These are phyloP conservation scores for Ascochyta fabae DNA, from an alignment of 2,329 filamentous ascomycete genomes.

Conservation along the genomic window DNA sequence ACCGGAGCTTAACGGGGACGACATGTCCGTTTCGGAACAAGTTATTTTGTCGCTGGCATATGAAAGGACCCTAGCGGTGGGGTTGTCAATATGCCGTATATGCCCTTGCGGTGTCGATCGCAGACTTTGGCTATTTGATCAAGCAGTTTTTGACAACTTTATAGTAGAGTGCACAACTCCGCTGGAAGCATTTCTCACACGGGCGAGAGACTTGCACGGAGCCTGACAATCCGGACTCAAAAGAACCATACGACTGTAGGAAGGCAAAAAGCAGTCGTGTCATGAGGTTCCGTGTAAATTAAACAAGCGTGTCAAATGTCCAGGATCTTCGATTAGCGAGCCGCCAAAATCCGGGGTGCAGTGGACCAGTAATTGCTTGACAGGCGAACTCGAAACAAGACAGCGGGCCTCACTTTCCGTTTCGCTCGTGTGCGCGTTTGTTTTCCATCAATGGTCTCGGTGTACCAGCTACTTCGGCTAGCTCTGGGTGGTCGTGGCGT, in stretches of 20 bases:
- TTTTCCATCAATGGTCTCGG: neutral
- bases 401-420: neutral
- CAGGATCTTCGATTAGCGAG: conserved; percentile 6
- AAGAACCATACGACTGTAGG: neutral
- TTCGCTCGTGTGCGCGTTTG: too few relatives aligned
- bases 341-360: conserved; percentile 14
- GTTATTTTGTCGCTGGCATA: neutral
- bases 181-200: neutral
- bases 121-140: neutral
- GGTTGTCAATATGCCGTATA: neutral
- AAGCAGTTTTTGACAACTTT: neutral
- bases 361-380: neutral
- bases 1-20: neutral
- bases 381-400: conserved; percentile 2
- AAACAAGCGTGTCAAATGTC: conserved; percentile 1
- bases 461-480: neutral
- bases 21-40: conserved; percentile 11
- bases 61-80: conserved; percentile 5
- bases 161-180: neutral
- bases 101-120: conserved; percentile 5
- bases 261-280: neutral
- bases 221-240: neutral
- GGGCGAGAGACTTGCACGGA: neutral
- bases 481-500: neutral
- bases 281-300: conserved; percentile 14